phyloP scores from a whole-genome alignment of 345 rosid genomes.

The Carallia pectinifolia region DNA sequence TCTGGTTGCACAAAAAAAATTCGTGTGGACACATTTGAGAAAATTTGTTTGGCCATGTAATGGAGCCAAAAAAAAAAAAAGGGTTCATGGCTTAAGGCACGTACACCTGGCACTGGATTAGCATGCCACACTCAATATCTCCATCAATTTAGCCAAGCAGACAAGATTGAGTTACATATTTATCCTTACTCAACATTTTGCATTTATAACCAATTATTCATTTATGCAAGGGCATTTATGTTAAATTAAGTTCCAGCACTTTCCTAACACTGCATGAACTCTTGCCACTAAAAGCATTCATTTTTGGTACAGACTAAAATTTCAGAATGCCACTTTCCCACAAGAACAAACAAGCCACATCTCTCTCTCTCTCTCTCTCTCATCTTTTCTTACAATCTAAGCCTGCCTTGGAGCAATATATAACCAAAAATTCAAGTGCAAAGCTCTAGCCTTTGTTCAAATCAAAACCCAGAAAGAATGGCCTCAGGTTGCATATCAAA shows the following conservation, averaged over 20 bases:
- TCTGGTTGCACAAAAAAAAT: too few relatives aligned
- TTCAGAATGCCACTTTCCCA: slow-evolving; percentile 14
- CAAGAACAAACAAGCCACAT: not conserved
- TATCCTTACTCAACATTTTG: not conserved
- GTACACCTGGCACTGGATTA: too few relatives aligned
- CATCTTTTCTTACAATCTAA: slow-evolving; percentile 63
- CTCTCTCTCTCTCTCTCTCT: slow-evolving; percentile 1
- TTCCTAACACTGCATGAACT: too few relatives aligned
- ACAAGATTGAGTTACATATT: not conserved
- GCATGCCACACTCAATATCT: too few relatives aligned
- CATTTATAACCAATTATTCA: too few relatives aligned
- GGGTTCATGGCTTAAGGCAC: too few relatives aligned
- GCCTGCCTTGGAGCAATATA: slow-evolving; percentile 39
- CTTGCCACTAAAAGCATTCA: slow-evolving; percentile 17
- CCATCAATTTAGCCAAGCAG: too few relatives aligned
- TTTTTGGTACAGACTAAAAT: slow-evolving; percentile 15
- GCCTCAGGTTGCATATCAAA: slow-evolving; percentile 71
- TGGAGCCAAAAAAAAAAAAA: too few relatives aligned
- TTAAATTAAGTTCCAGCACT: not conserved
- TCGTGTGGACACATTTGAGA: too few relatives aligned
- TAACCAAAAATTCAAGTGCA: slow-evolving; percentile 9
- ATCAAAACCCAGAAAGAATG: slow-evolving; percentile 25
- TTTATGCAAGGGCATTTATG: too few relatives aligned
- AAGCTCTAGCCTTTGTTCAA: not conserved
- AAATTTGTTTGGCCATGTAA: too few relatives aligned